Base-by-base conservation (phyloP, 148 eudicot genomes). In the Nepenthes gracilis region DNA sequence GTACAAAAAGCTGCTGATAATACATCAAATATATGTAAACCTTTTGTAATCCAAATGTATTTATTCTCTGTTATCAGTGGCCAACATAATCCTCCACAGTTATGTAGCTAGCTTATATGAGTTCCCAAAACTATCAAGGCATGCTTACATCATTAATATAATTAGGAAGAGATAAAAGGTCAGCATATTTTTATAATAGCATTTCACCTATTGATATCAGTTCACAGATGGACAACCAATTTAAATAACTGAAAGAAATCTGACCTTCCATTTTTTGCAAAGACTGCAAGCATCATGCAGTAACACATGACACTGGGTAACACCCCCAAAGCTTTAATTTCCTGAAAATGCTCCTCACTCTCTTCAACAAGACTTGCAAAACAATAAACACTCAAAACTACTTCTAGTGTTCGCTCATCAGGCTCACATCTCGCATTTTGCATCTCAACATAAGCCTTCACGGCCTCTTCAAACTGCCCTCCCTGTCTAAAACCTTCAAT, bases 401-500 rank as follows among this genome's bases (percentile, higher is more conserved):
- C 90, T 72, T 92, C 97, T 33, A 92, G 96, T 61, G 96, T 92
- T 64, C 75, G 78, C 67, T 85, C 96, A 71, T 85, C 90, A 15
- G 94, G 96, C 73, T 80, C 85, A 72, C 85, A 83, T 69, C 80
- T 78, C 14, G 73, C 86, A 71, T 80, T 88, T 65, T 88, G 93
- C 93, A 92, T 87, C 54, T 88, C 94, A 62, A 83, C 95, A 59
- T 85, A 92, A 64, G 88, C 84, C 67, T 83, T 84, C 14, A 92
- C 77, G 52, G 97, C 96, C 38, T 80, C 79, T 75, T 92, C 96
- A 75, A 76, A 92, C 61, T 82, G 82, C 6, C 97, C 97, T 62
- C 86, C 97, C 58, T 92, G 97, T 78, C 88, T 85, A 78, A 73
- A 84, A 69, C 90, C 96, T 80, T 85, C 96, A 64, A 92, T 85